phyloP scores from a whole-genome alignment of 176 grass and related monocot genomes.

The Pontederia paniculata region DNA sequence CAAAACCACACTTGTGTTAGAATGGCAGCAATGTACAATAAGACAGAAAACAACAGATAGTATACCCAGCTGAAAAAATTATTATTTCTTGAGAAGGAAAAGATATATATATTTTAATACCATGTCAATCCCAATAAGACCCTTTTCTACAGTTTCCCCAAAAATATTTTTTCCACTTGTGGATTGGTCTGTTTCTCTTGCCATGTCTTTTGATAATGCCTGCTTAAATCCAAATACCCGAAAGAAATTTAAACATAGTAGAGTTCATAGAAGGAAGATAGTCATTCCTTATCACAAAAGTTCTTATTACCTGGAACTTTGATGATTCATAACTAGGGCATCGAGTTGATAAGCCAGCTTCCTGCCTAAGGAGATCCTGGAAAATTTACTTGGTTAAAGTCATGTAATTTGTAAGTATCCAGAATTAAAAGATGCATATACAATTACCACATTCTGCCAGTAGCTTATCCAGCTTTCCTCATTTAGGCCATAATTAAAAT shows the following conservation, averaged over 20 bases:
- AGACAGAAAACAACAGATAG: not conserved
- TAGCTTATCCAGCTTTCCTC: slow-evolving; percentile 82
- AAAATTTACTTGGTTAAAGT: slow-evolving; percentile 3
- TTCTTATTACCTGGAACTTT: slow-evolving; percentile 38
- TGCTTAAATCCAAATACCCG: slow-evolving; percentile 26
- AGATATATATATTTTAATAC: slow-evolving; percentile 17
- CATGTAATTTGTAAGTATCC: not conserved
- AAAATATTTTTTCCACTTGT: slow-evolving; percentile 18
- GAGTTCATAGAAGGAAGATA: slow-evolving; percentile 1
- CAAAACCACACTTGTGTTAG: slow-evolving; percentile 18
- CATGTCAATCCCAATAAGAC: slow-evolving; percentile 26
- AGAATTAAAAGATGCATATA: not conserved
- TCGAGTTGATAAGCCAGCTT: slow-evolving; percentile 11
- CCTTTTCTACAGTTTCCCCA: slow-evolving; percentile 5
- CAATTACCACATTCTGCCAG: slow-evolving; percentile 43
- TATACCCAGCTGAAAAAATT: no score
- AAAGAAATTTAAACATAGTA: slow-evolving; percentile 15
- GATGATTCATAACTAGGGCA: slow-evolving; percentile 22
- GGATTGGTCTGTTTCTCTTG: slow-evolving; percentile 23
- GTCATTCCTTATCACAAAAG: slow-evolving; percentile 10
- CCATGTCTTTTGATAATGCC: slow-evolving; percentile 21
- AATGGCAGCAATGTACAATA: not conserved
- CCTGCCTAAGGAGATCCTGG: slow-evolving; percentile 34
- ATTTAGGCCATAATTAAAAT: slow-evolving; percentile 69
- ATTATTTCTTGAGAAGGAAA: no score